Percentiles rank a stretch among this genome's conserved stretches.
phyloP scores from a whole-genome alignment of 768 basidiomycete genomes.

The Filobasidium floriforme region DNA sequence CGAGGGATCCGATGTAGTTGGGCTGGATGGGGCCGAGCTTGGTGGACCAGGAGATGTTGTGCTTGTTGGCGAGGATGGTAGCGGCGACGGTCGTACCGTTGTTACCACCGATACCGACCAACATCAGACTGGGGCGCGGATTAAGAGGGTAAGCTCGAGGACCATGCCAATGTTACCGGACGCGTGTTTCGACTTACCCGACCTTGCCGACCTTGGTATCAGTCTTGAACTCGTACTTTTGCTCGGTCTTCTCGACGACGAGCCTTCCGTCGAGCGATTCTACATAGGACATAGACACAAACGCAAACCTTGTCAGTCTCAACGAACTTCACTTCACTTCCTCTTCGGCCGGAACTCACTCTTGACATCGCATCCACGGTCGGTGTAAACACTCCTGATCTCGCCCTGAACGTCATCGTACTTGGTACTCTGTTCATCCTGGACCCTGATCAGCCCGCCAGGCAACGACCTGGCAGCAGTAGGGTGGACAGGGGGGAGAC shows the following conservation, averaged over 20 bases:
- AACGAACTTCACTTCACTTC: neutral
- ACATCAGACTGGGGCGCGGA: conserved; percentile 63
- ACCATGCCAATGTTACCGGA: too few relatives aligned
- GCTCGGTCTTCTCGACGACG: conserved; percentile 67
- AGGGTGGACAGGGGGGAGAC: conserved; percentile 31
- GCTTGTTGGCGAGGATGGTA: conserved; percentile 89
- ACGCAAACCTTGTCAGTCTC: neutral
- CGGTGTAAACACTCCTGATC: conserved; percentile 36
- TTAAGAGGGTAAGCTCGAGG: neutral
- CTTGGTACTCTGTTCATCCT: conserved; percentile 30
- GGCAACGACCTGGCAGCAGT: conserved; percentile 38
- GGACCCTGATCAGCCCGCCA: conserved; percentile 42
- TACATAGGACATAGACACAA: conserved; percentile 44
- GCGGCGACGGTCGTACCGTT: conserved; percentile 91
- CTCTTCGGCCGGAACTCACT: conserved; percentile 50
- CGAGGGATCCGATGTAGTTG: conserved; percentile 94
- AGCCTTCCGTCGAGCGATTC: conserved; percentile 64
- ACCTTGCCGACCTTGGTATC: conserved; percentile 76
- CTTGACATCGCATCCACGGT: conserved; percentile 48
- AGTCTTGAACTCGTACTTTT: conserved; percentile 86
- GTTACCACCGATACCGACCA: conserved; percentile 95
- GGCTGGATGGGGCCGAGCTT: conserved; percentile 85
- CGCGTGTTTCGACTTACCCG: conserved; percentile 57
- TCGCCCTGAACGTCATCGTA: conserved; percentile 35
- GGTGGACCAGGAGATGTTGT: conserved; percentile 90